Base-by-base conservation (phyloP, 139 green algal species). In the Eudorina sp. region DNA sequence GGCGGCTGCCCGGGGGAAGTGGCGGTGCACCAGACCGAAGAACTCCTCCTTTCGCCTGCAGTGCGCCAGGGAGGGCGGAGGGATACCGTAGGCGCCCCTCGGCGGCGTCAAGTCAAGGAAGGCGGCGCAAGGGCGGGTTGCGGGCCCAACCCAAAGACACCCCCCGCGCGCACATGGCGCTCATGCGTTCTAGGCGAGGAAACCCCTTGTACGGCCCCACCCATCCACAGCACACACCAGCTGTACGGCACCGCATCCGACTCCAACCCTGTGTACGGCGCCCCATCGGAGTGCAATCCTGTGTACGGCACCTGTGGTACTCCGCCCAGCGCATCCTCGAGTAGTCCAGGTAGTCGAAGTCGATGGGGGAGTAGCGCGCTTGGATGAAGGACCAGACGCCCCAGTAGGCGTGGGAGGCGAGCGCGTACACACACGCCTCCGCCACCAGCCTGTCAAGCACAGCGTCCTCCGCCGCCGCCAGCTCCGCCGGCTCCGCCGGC, bases 381-480 rank as follows among this genome's bases (percentile, higher is more conserved):
- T 99, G 97, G 3, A 98, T 90, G 31, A 98, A 83, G 1, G 91
- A 88, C 97, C 98, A 99, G 0, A 98, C 73, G n/a, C 95, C 96
- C 98, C 98, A 99, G 81, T 95, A 99, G n/a, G 96, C 79, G 73
- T 99, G 98, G 1, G 95, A 95, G 5, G 93, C 96, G 14, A 99
- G 92, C 0, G 96, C 89, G 85, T 94, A 99, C 13, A 95, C 41
- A 70, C 97, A 96, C 23, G 93, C 95, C 91, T 99, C 97, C 6
- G 93, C 91, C 16, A 94, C 89, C 27, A 96, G 66, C 40, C 78
- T 36, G 18, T 91, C 86, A 38, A 94, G 86, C 36, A 89, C 51
- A 16, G 51, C 75, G 40, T 84, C 75, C n/a, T 76, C 43, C 1
- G 58, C 53, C 2, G 53, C 78, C 38, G 38, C 78, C 55, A 72